Conservation (phyloP, 768 basidiomycete species). For the Boletus fagicola region DNA sequence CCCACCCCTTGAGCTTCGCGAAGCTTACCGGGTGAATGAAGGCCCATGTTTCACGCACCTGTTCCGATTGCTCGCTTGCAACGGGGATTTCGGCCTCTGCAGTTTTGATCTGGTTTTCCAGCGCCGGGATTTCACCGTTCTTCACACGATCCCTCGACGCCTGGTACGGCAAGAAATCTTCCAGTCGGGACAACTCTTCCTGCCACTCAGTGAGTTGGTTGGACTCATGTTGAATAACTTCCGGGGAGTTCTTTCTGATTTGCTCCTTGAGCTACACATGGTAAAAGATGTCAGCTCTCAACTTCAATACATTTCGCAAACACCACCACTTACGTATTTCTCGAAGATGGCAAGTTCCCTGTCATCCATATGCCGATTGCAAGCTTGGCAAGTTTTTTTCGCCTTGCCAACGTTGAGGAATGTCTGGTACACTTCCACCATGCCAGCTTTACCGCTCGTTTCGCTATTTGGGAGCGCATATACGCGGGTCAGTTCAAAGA, state of each 20-base stretch:
- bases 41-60: conserved; percentile 42
- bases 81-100: conserved; percentile 55
- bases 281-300: not conserved
- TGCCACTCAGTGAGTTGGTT: conserved; percentile 55
- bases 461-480: conserved; percentile 14
- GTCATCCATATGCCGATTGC: conserved; percentile 65
- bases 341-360: conserved; percentile 61
- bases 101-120: conserved; percentile 60
- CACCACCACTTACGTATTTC: conserved; percentile 51
- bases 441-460: conserved; percentile 30
- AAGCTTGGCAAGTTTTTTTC: conserved; percentile 71
- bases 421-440: conserved; percentile 48
- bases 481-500: not conserved
- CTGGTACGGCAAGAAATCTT: conserved; percentile 57
- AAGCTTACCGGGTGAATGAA: not conserved
- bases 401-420: conserved; percentile 57
- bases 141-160: conserved; percentile 54
- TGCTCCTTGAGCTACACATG: conserved; percentile 55
- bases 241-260: conserved; percentile 55
- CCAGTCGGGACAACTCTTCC: conserved; percentile 51
- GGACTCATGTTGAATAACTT: conserved; percentile 39
- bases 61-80: conserved; percentile 54
- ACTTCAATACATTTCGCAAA: not conserved
- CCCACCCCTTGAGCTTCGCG: not conserved
- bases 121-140: conserved; percentile 58